These are phyloP conservation scores for Hirschfeldia incana DNA, from an alignment of 345 rosid genomes.

Conservation along the genomic window DNA sequence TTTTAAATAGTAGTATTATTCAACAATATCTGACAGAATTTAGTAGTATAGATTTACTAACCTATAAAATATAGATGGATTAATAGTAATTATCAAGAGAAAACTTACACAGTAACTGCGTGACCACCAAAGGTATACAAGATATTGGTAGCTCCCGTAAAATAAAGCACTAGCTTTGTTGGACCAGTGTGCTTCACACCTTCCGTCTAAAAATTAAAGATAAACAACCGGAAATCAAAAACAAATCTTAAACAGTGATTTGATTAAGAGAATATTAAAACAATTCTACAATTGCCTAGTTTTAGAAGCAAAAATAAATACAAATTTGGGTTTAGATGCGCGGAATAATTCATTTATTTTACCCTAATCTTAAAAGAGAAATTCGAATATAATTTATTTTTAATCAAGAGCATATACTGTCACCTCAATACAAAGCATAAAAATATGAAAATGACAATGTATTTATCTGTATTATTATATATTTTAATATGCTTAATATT, in stretches of 20 bases:
- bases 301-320: background rate
- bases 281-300: background rate
- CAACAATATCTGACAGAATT: conserved; percentile 33
- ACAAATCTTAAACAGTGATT: conserved; percentile 2
- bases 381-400: conserved; percentile 10
- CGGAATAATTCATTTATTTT: conserved; percentile 19
- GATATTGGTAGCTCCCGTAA: conserved; percentile 98
- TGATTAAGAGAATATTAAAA: background rate
- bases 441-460: conserved; percentile 34
- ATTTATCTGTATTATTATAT: background rate
- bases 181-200: conserved; percentile 81
- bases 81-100: background rate
- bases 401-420: conserved; percentile 29
- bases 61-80: background rate
- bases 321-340: conserved; percentile 18
- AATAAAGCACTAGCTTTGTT: conserved; percentile 79
- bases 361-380: conserved; percentile 21
- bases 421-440: conserved; percentile 38
- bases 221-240: background rate
- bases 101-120: conserved; percentile 96
- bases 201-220: conserved; percentile 42
- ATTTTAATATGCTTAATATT: background rate
- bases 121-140: conserved; percentile 98
- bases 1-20: conserved; percentile 18
- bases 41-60: background rate